Base-by-base conservation (phyloP, 2,329 filamentous ascomycete genomes). In the Emmonsiellopsis sp. region DNA sequence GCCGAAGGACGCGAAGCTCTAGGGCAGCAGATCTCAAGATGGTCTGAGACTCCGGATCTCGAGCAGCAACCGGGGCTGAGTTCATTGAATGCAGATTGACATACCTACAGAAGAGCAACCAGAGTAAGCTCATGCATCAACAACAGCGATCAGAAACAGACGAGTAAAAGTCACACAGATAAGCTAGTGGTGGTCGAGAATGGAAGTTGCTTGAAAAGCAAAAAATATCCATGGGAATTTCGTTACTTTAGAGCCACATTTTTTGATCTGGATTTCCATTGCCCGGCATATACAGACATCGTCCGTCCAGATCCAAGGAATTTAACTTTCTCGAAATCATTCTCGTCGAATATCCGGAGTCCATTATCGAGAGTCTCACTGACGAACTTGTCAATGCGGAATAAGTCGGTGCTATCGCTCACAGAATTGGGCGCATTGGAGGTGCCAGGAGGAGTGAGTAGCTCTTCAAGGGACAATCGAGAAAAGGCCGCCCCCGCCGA, bases 161-260 rank as follows among this genome's bases (percentile, higher is more conserved):
- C 21, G 5, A 27, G 21, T 27, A 5, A 27, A 27, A 27, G 5
- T 27, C 5, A 27, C 3, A 27, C 21, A 27, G 21, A 27, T 27
- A 27, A 27, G 21, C 21, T 5, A 27, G 21, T 27, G 21, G 21
- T 4, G 21, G 21, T 27, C 21, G 37, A 49, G 33, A 17, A 36
- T 49, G 21, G 17, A 27, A 27, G 21, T 27, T 47, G 44, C 44
- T 47, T 47, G 8, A 27, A 31, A 47, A 17, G 14, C 17, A 47
- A 17, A 27, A 27, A 27, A 17, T 17, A 17, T 27, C 5, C 21
- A 27, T 27, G 21, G 21, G 21, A 3, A 27, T 27, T 27, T 27
- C 21, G 21, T 49, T 37, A 49, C 47, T 49, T 49, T 34, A 49
- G 33, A 49, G 47, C 47, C 6, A 49, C 47, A 11, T 34, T 39